Evolutionary conservation across 768 basidiomycete genomes (phyloP), one percentile per base, ranked within the genome.

Genomic region (Mycena maculata): DNA sequence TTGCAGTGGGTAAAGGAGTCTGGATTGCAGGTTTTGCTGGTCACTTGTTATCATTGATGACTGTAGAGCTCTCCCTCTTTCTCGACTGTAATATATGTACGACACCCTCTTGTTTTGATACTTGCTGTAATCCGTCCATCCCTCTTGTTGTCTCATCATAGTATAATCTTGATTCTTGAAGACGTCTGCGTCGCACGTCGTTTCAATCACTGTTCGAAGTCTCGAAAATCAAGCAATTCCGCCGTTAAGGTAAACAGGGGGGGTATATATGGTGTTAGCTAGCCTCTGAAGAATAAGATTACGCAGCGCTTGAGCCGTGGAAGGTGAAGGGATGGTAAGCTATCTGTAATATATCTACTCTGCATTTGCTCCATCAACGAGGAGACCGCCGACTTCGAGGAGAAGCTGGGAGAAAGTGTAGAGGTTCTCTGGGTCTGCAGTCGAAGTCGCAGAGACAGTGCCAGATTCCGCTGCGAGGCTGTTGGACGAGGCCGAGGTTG

Each of bases 1-100:
- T 74, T 86, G 41, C 76, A 82, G 60, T 86, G 85, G 85, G 90
- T 91, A 31, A 93, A 93, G 81, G 76, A 86, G 62, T 83, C 83
- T 13, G 91, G 91, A 1, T 75, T 89, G 49, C 82, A 86, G 61
- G 90, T 89, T n/a, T 78, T 92, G 15, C 78, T 93, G 52, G 86
- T 93, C 39, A 77, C 81, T 30, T 85, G 82, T 72, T 81, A 80
- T 33, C 41, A 44, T 42, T 53, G 23, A 48, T 7, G 8, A 28
- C 10, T 39, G 16, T 42, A 42, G 7, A 18, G 16, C 16, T 5
- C 22, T 25, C 18, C 59, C 20, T 41, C 48, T 55, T 39, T 57
- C 39, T 64, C 41, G 63, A 57, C 42, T 39, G 41, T 30, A 31
- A 5, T 28, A 2, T 30, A 50, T 39, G 36, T 38, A 23, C 30